phyloP scores from a whole-genome alignment of 768 basidiomycete genomes.

The Filobasidium wieringae region DNA sequence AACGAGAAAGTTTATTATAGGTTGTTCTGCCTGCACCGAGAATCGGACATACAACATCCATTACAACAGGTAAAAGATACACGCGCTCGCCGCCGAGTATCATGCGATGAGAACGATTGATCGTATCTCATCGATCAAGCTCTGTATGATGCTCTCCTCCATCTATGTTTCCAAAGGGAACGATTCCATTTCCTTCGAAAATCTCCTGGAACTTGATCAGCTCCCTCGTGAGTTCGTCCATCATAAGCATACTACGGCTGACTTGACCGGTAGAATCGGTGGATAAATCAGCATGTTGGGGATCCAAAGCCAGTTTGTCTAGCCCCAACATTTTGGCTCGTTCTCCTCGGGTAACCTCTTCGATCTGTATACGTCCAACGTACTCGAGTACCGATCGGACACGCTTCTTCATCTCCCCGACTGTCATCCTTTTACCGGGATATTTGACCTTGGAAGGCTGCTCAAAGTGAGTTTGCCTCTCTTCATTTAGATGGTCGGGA shows the following conservation, averaged over 20 bases:
- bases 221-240: conserved; percentile 86
- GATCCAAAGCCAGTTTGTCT: background rate
- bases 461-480: conserved; percentile 26
- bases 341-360: conserved; percentile 27
- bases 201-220: conserved; percentile 77
- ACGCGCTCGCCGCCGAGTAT: too few relatives aligned
- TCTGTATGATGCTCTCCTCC: too few relatives aligned
- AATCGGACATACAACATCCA: too few relatives aligned
- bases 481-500: background rate
- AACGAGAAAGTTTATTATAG: too few relatives aligned
- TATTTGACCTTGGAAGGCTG: conserved; percentile 61
- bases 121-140: too few relatives aligned
- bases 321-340: conserved; percentile 30
- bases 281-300: background rate
- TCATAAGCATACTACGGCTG: conserved; percentile 56
- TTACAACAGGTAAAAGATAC: too few relatives aligned
- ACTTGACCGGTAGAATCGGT: background rate
- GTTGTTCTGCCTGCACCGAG: too few relatives aligned
- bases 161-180: too few relatives aligned
- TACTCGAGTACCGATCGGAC: conserved; percentile 81
- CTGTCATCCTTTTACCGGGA: conserved; percentile 86
- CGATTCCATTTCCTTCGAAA: conserved; percentile 40
- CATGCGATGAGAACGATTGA: too few relatives aligned
- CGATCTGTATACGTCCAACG: conserved; percentile 59
- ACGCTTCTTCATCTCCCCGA: conserved; percentile 95